phyloP scores from a whole-genome alignment of 176 grass and related monocot genomes.

The Stipa capillata region DNA sequence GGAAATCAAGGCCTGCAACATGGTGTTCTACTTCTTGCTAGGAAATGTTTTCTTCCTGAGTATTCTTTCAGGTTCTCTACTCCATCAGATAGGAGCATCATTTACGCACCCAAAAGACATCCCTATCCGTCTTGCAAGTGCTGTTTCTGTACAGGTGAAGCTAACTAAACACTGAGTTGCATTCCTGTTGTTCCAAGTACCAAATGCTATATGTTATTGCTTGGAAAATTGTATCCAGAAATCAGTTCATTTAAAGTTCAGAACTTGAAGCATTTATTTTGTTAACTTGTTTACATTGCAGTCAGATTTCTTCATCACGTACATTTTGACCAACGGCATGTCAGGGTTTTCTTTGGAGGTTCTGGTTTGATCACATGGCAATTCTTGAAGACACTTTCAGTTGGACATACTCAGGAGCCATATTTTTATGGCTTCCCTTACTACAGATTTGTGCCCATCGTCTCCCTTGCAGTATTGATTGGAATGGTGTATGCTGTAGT shows the following conservation, averaged over 20 bases:
- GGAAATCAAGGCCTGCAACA: conserved; percentile 78
- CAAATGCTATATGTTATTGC: not conserved
- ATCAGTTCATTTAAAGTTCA: not conserved
- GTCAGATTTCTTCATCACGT: conserved; percentile 98
- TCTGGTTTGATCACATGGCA: conserved; percentile 68
- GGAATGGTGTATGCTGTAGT: conserved; percentile 79
- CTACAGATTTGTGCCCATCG: conserved; percentile 68
- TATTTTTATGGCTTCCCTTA: conserved; percentile 80
- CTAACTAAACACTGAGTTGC: not conserved
- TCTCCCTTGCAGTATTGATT: conserved; percentile 76
- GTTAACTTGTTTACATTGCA: conserved; percentile 25
- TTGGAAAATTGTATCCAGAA: not conserved
- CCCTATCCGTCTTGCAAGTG: conserved; percentile 68
- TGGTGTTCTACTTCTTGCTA: conserved; percentile 93
- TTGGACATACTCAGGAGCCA: conserved; percentile 38
- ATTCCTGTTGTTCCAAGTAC: not conserved
- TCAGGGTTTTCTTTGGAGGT: conserved; percentile 87
- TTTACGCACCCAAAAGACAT: conserved; percentile 81
- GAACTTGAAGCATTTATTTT: not conserved
- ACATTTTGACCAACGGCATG: conserved; percentile 87
- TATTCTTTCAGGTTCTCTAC: conserved; percentile 69
- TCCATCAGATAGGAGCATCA: conserved; percentile 74
- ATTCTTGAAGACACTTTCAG: conserved; percentile 34
- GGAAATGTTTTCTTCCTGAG: conserved; percentile 95
- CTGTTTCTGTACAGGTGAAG: conserved; percentile 86